phyloP scores from a whole-genome alignment of 768 basidiomycete species.

The Boletellus ananas region DNA sequence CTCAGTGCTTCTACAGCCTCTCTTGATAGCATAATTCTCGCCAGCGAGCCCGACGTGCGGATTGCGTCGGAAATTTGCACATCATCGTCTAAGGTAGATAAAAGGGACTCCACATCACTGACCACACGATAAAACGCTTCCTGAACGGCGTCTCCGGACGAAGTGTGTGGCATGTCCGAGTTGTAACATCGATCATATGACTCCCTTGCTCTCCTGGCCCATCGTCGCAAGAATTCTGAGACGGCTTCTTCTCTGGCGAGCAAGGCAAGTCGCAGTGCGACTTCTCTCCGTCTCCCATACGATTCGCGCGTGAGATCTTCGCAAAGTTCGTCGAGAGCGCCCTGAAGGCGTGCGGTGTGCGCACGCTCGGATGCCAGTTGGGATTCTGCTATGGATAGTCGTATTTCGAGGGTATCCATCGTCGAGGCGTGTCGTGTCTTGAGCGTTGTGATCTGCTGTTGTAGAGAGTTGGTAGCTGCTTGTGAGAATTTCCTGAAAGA shows the following conservation, averaged over 20 bases:
- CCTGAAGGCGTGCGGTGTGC: slow-evolving; percentile 48
- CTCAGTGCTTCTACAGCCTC: slow-evolving; percentile 49
- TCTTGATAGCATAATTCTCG: slow-evolving; percentile 48
- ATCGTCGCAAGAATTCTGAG: slow-evolving; percentile 50
- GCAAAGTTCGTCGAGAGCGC: slow-evolving; percentile 64
- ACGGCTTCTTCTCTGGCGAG: slow-evolving; percentile 62
- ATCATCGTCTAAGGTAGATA: slow-evolving; percentile 34
- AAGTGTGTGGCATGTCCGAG: not conserved
- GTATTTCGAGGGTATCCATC: slow-evolving; percentile 49
- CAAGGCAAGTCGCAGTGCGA: slow-evolving; percentile 58
- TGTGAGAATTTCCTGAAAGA: slow-evolving; percentile 76
- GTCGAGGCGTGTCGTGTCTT: slow-evolving; percentile 63
- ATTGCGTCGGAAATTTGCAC: slow-evolving; percentile 18
- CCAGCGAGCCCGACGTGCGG: slow-evolving; percentile 43
- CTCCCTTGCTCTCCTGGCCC: slow-evolving; percentile 53
- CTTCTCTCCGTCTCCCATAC: slow-evolving; percentile 70
- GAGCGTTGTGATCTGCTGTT: slow-evolving; percentile 54
- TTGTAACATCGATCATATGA: slow-evolving; percentile 27
- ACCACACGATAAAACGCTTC: slow-evolving; percentile 32
- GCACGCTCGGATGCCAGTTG: slow-evolving; percentile 42
- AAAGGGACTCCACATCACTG: slow-evolving; percentile 34
- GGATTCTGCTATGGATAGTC: slow-evolving; percentile 43
- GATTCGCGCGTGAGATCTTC: slow-evolving; percentile 68
- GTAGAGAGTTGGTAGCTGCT: slow-evolving; percentile 61
- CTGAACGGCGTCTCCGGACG: slow-evolving; percentile 17